These are phyloP conservation scores for Craspedostauros australis DNA, from an alignment of 108 stramenopile species.

Conservation along the genomic window DNA sequence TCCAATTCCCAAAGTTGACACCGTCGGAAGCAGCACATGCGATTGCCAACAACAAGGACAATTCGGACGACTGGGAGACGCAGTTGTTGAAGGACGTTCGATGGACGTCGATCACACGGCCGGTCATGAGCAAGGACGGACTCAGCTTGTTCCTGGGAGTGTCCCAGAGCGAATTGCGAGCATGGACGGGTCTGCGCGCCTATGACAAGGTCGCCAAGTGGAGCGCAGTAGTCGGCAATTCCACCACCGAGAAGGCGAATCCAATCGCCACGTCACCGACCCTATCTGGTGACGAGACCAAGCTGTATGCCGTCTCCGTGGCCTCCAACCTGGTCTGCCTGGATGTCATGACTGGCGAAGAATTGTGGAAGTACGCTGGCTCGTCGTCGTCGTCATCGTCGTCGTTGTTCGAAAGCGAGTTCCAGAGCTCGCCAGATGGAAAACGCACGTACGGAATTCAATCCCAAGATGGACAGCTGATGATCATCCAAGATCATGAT, in stretches of 20 bases:
- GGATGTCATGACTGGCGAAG: constrained; percentile 6
- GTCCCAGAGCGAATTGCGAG: constrained; percentile 14
- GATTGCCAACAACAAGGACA: no score
- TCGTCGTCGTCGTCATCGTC: constrained; percentile 10
- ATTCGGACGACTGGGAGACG: not conserved
- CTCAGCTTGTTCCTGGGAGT: constrained; percentile 13
- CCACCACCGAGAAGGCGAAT: not conserved
- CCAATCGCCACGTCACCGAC: constrained; percentile 9
- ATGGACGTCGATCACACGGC: constrained; percentile 16
- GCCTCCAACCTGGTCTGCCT: constrained; percentile 7
- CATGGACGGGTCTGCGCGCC: constrained; percentile 7
- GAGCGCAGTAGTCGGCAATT: not conserved
- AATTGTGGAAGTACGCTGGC: constrained; percentile 11
- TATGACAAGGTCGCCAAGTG: constrained; percentile 18
- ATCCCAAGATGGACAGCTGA: constrained; percentile 17
- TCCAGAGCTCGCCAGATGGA: constrained; percentile 17
- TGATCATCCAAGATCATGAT: no score
- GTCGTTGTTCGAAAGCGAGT: constrained; percentile 9
- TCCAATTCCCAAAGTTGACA: constrained; percentile 10
- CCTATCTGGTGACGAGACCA: constrained; percentile 17
- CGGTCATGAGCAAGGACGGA: constrained; percentile 12
- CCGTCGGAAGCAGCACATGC: not conserved
- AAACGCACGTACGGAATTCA: constrained; percentile 16
- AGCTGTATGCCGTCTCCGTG: constrained; percentile 12
- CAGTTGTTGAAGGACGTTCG: constrained; percentile 17